These are phyloP conservation scores for Coprinopsis cinerea DNA, from an alignment of 768 basidiomycete genomes.

Conservation along the genomic window DNA sequence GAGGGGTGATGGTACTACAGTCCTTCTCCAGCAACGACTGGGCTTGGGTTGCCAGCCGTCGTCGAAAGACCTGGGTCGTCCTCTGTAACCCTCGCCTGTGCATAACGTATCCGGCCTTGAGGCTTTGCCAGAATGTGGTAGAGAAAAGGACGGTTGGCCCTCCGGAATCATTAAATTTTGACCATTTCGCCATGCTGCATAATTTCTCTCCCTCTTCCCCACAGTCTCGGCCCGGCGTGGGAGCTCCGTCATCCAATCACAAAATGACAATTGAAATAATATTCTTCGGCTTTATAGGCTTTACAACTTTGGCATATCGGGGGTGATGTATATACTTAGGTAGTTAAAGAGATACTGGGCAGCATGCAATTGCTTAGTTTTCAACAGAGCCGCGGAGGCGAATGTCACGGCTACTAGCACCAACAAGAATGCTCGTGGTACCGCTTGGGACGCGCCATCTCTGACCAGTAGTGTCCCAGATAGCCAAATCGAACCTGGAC, in stretches of 20 bases:
- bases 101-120: constrained; percentile 17
- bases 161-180: constrained; percentile 1
- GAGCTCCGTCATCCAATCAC: too few relatives aligned
- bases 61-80: constrained; percentile 19
- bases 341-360: too few relatives aligned
- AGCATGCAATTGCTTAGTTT: too few relatives aligned
- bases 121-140: too few relatives aligned
- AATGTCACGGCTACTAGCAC: constrained; percentile 46
- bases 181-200: background rate
- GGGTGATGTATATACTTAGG: too few relatives aligned
- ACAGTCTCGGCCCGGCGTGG: too few relatives aligned
- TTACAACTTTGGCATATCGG: too few relatives aligned
- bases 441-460: constrained; percentile 52
- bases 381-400: constrained; percentile 36
- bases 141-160: background rate
- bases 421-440: constrained; percentile 38
- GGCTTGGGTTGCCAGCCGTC: constrained; percentile 34
- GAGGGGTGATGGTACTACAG: constrained; percentile 71
- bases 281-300: too few relatives aligned
- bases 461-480: constrained; percentile 50
- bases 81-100: constrained; percentile 20
- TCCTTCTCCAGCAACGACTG: constrained; percentile 31
- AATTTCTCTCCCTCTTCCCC: background rate
- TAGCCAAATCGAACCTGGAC: constrained; percentile 45
- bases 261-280: too few relatives aligned